These are phyloP conservation scores for Pseudogymnoascus sp. DNA, from an alignment of 2,329 filamentous ascomycete species.

Conservation along the genomic window DNA sequence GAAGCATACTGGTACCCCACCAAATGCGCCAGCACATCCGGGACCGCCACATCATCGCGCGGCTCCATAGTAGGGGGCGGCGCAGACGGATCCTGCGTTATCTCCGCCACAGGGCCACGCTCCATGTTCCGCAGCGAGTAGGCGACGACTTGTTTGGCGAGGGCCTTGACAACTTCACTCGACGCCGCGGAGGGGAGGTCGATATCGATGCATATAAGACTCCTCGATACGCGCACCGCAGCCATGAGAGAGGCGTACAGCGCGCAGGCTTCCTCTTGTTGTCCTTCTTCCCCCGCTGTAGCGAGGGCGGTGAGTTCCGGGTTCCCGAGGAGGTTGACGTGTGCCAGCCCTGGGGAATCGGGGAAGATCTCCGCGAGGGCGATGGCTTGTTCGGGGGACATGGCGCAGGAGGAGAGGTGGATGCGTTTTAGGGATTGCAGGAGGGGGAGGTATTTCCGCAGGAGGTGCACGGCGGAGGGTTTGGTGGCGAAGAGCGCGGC, in stretches of 20 bases:
- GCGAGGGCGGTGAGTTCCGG: constrained; percentile 62
- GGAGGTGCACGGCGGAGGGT: constrained; percentile 64
- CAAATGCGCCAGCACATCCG: constrained; percentile 79
- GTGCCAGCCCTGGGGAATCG: constrained; percentile 72
- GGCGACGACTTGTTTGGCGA: constrained; percentile 89
- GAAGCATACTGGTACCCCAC: constrained; percentile 52
- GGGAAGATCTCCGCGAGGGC: constrained; percentile 84
- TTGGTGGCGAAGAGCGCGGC: constrained; percentile 66
- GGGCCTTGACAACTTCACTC: constrained; percentile 84
- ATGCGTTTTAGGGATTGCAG: constrained; percentile 72
- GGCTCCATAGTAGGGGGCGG: constrained; percentile 36
- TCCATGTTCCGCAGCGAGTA: constrained; percentile 93
- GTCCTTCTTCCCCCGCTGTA: constrained; percentile 66
- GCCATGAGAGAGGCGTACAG: constrained; percentile 87
- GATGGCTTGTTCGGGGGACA: constrained; percentile 83
- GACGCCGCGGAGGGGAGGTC: constrained; percentile 75
- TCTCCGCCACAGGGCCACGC: constrained; percentile 57
- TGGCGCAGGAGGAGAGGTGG: constrained; percentile 75
- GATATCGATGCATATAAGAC: constrained; percentile 83
- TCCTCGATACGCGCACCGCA: constrained; percentile 74
- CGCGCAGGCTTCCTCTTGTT: constrained; percentile 88
- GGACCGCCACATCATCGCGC: constrained; percentile 54
- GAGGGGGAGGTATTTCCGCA: constrained; percentile 75
- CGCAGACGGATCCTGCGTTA: constrained; percentile 66
- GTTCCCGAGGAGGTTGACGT: constrained; percentile 83